Evolutionary conservation across 73 alveolate species (phyloP).

Genomic region (Paramecium primaurelia): DNA sequence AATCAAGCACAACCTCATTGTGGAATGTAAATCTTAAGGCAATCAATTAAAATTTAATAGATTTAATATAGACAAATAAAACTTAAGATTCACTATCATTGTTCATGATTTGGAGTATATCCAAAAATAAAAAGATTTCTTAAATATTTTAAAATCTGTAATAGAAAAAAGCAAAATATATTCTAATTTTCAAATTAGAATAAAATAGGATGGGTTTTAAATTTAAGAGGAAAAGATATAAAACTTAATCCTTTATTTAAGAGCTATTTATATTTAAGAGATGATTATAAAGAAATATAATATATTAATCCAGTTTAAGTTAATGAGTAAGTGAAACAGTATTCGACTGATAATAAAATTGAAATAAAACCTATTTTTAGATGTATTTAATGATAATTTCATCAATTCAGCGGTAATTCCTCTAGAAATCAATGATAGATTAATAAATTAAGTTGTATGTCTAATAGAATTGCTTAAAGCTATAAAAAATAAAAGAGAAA

Average conservation of each 20-base stretch:
- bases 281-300: constrained; percentile 54
- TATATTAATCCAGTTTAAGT: constrained; percentile 69
- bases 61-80: constrained; percentile 72
- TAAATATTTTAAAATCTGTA: neutral
- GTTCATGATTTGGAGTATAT: neutral
- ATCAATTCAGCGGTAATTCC: constrained; percentile 41
- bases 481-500: constrained; percentile 81
- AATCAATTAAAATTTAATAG: constrained; percentile 77
- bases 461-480: constrained; percentile 78
- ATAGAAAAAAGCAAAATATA: constrained; percentile 13
- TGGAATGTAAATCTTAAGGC: constrained; percentile 63
- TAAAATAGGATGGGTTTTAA: constrained; percentile 91
- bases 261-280: constrained; percentile 72
- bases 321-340: constrained; percentile 68
- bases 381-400: constrained; percentile 60
- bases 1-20: neutral
- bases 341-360: constrained; percentile 66
- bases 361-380: constrained; percentile 68
- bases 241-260: constrained; percentile 95
- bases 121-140: neutral
- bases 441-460: neutral
- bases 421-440: constrained; percentile 62
- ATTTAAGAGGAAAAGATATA: constrained; percentile 92
- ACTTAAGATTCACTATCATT: neutral
- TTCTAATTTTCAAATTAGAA: constrained; percentile 76